Base-by-base conservation (phyloP, 805 yeast species). In the Metschnikowia santaceciliae region DNA sequence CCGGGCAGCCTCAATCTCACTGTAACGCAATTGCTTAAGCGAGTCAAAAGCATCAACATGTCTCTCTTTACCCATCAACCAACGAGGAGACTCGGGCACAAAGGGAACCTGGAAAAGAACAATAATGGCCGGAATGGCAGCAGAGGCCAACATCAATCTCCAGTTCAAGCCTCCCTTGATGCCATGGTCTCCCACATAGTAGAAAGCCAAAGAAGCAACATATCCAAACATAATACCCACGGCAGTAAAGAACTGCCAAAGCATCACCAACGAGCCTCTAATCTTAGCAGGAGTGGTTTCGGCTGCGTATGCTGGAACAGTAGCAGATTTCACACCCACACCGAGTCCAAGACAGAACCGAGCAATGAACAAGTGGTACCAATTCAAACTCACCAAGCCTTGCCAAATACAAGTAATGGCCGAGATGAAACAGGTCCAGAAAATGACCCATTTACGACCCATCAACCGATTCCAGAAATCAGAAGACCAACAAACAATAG, bases 191-290 rank as follows among this genome's bases (percentile, higher is more conserved):
- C 79, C 76, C 45, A 84, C 81, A 44, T 73, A 67, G 68, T 79
- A 82, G 61, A 83, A 81, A 1, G 84, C 85, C 52, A 83, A 75
- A 23, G 78, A 75, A 17, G 83, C 73, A 33, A 82, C 80, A 53
- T 81, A 81, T 19, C 89, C 89, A 56, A 84, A 71, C 79, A 81
- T 79, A 54, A 84, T 82, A 52, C 90, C 90, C 47, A 83, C 79
- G 1, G 89, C 88, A n/a, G 88, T 83, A 73, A 83, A 83, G 59
- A 82, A 80, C 68, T 84, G 89, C 86, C 88, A 84, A 68, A 80
- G 71, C 84, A 83, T 82, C 45, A 82, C 82, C 52, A 84, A 69
- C 1, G 87, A 80, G 45, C 90, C 90, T 61, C 89, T 53, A 75
- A 83, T 63, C 76, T 81, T 54, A 46, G 61, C 52, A 52, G 76